phyloP scores from a whole-genome alignment of 2,329 filamentous ascomycete genomes.

The Furcasterigmium sp. region DNA sequence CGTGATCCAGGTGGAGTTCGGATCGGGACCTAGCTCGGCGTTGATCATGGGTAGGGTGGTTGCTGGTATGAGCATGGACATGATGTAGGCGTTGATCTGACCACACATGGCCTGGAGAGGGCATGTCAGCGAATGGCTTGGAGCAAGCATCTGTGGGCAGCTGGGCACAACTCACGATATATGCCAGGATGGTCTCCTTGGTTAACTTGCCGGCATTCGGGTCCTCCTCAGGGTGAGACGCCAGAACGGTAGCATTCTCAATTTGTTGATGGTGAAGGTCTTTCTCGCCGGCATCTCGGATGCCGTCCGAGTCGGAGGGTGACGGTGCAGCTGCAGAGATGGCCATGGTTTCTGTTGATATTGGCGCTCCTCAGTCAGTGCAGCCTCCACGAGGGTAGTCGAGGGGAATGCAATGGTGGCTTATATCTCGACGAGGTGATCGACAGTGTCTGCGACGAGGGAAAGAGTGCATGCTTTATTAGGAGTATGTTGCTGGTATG shows the following conservation, averaged over 20 bases:
- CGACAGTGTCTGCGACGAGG: no score
- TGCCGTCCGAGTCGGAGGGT: slow-evolving; percentile 7
- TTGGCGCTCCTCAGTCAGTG: not conserved
- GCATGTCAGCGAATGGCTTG: not conserved
- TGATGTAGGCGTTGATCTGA: slow-evolving; percentile 24
- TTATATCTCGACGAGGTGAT: no score
- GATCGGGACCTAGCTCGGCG: slow-evolving; percentile 24
- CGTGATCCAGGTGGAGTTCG: slow-evolving; percentile 28
- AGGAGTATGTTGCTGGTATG: no score
- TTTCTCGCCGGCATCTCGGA: slow-evolving; percentile 6
- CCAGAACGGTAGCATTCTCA: slow-evolving; percentile 7
- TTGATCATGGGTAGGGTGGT: slow-evolving; percentile 26
- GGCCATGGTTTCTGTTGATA: slow-evolving; percentile 7
- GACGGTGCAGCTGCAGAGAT: slow-evolving; percentile 5
- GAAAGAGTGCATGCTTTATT: no score
- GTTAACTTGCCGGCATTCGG: slow-evolving; percentile 10
- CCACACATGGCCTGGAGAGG: slow-evolving; percentile 11
- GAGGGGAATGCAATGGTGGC: no score
- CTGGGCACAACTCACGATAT: slow-evolving; percentile 5
- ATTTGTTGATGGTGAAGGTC: slow-evolving; percentile 5
- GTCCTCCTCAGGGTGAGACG: slow-evolving; percentile 3
- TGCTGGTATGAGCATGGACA: slow-evolving; percentile 27
- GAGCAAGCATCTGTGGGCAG: not conserved
- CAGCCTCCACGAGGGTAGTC: not conserved
- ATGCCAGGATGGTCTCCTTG: slow-evolving; percentile 14